These are phyloP conservation scores for Coniferiporia sulphurascens DNA, from an alignment of 1,284 basidiomycete genomes.

Conservation along the genomic window DNA sequence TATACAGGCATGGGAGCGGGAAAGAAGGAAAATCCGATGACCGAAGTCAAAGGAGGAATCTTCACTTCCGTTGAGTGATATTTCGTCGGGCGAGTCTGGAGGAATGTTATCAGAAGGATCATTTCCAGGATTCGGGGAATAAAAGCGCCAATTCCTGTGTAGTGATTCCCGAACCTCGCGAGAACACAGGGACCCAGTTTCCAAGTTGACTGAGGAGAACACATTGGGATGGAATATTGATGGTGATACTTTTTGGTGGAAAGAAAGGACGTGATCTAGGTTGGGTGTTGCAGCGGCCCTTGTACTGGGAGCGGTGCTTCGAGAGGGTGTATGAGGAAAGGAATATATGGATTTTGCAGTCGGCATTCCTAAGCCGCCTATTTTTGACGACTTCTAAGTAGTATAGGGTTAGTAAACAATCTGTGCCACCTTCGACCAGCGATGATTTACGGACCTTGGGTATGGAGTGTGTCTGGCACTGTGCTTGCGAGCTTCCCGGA, in stretches of 20 bases:
- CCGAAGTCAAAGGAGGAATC: neutral
- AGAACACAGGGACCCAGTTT: neutral
- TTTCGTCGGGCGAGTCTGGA: neutral
- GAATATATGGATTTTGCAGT: too few relatives aligned
- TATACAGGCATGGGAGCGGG: neutral
- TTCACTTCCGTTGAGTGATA: slow-evolving; percentile 1
- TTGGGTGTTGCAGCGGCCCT: slow-evolving; percentile 1
- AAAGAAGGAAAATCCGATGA: slow-evolving; percentile 1
- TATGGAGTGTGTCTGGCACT: neutral
- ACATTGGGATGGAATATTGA: slow-evolving; percentile 3
- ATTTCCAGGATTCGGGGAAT: neutral
- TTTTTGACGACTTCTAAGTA: neutral
- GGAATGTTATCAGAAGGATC: neutral
- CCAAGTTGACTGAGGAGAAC: slow-evolving; percentile 4
- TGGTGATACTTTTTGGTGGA: slow-evolving; percentile 12
- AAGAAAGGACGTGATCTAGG: slow-evolving; percentile 14
- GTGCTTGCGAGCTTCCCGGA: neutral
- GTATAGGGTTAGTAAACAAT: neutral
- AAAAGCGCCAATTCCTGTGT: slow-evolving; percentile 5
- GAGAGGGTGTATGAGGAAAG: neutral
- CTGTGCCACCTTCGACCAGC: neutral
- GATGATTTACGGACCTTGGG: neutral
- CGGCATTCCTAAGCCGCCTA: neutral
- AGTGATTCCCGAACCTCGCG: slow-evolving; percentile 1
- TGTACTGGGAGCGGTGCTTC: neutral